phyloP scores from a whole-genome alignment of 2,329 filamentous ascomycete species.

The Niveomyces coronatus region DNA sequence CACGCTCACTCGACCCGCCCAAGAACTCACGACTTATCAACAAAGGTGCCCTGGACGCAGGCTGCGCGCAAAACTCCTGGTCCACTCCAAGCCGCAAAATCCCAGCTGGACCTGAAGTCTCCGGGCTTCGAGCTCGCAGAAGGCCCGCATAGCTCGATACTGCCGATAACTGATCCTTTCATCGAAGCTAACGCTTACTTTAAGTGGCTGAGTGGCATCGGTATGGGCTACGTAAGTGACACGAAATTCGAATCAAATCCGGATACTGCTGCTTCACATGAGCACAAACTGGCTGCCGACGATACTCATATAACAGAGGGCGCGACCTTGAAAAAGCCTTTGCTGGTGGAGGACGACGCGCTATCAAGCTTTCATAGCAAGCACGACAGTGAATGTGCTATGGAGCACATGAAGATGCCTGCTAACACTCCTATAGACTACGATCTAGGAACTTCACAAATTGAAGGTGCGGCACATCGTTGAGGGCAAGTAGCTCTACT shows the following conservation, averaged over 20 bases:
- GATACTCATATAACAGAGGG: too few species aligned
- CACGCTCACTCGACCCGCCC: conserved; percentile 52
- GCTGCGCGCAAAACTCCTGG: background rate
- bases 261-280: background rate
- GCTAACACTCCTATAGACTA: conserved; percentile 30
- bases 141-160: background rate
- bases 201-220: conserved; percentile 18
- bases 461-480: background rate
- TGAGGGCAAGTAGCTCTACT: too few species aligned
- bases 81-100: background rate
- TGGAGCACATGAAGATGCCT: conserved; percentile 24
- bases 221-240: conserved; percentile 8
- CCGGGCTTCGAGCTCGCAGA: background rate
- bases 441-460: conserved; percentile 11
- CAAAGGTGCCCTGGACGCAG: background rate
- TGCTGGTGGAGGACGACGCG: conserved; percentile 2
- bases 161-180: conserved; percentile 13
- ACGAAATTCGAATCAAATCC: background rate
- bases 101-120: background rate
- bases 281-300: conserved; percentile 25
- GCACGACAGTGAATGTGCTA: conserved; percentile 21
- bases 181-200: conserved; percentile 17
- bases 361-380: conserved; percentile 13
- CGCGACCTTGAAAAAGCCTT: too few species aligned
- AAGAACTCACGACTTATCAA: background rate